A percentile compares a stretch with the other conserved stretches of the same genome.
Conservation (phyloP, 768 basidiomycete species). For the Agaricus blazei region DNA sequence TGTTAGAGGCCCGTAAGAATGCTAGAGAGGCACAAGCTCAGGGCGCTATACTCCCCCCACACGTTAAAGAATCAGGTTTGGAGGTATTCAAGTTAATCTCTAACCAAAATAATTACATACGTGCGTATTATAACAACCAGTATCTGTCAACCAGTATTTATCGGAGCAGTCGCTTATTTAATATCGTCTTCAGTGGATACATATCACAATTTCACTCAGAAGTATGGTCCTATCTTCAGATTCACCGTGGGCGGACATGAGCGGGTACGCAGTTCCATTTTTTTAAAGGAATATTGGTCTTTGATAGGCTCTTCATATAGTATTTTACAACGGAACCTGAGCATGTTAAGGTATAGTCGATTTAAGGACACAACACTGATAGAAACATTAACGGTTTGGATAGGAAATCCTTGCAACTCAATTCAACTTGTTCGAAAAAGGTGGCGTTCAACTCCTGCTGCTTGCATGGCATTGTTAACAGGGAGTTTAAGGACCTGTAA, state of each 20-base stretch:
- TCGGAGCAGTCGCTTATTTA: not conserved
- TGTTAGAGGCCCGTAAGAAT: not conserved
- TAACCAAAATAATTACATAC: slow-evolving; percentile 27
- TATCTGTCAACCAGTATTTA: no score
- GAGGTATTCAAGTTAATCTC: slow-evolving; percentile 17
- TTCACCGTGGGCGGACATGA: slow-evolving; percentile 22
- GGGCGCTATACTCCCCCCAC: slow-evolving; percentile 29
- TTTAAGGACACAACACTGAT: not conserved
- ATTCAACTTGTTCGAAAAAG: slow-evolving; percentile 41
- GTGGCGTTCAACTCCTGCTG: slow-evolving; percentile 12
- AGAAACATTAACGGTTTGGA: not conserved
- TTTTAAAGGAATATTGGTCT: no score
- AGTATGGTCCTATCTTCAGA: slow-evolving; percentile 15
- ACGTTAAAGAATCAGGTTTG: slow-evolving; percentile 22
- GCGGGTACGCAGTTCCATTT: slow-evolving; percentile 15
- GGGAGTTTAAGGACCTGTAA: slow-evolving; percentile 21
- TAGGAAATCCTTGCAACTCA: slow-evolving; percentile 38
- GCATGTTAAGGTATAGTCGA: slow-evolving; percentile 27
- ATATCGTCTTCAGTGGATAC: not conserved
- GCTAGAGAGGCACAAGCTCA: slow-evolving; percentile 22
- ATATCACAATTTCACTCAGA: slow-evolving; percentile 12
- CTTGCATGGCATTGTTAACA: not conserved
- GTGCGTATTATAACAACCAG: slow-evolving; percentile 15
- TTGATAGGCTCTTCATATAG: slow-evolving; percentile 15
- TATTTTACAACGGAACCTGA: slow-evolving; percentile 22